Conservation (phyloP, 805 yeast genomes). For the Yarrowia divulgata region DNA sequence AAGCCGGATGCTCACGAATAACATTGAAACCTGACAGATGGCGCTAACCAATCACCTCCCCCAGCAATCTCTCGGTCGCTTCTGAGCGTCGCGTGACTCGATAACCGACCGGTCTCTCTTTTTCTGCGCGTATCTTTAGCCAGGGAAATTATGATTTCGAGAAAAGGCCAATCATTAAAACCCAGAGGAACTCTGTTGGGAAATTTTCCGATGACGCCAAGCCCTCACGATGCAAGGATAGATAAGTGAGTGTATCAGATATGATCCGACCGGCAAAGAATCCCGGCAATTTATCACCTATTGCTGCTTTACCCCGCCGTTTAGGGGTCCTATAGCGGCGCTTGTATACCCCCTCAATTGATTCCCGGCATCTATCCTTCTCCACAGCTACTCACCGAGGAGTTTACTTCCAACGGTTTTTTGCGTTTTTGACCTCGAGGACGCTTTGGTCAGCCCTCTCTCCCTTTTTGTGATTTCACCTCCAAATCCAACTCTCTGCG, state of each 20-base stretch:
- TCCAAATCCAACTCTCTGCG: conserved; percentile 1
- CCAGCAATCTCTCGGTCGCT: neutral
- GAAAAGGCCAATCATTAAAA: conserved; percentile 22
- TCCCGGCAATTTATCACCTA: too few species aligned
- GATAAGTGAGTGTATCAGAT: conserved; percentile 26
- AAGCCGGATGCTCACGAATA: neutral
- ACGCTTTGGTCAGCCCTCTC: neutral
- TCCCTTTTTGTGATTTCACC: neutral
- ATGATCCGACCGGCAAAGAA: conserved; percentile 9
- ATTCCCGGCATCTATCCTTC: too few species aligned
- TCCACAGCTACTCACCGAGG: neutral
- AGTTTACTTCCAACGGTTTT: conserved; percentile 4
- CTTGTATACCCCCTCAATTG: neutral
- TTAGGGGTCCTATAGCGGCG: neutral
- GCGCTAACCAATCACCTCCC: neutral
- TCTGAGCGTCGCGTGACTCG: conserved; percentile 11
- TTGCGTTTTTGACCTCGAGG: neutral
- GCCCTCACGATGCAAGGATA: conserved; percentile 14
- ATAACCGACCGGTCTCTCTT: neutral
- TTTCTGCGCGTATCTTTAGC: conserved; percentile 8
- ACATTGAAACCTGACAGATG: neutral
- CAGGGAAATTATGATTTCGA: conserved; percentile 7
- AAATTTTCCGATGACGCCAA: conserved; percentile 33
- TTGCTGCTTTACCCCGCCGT: conserved; percentile 1
- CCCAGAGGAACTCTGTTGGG: conserved; percentile 27